Evolutionary conservation across 805 yeast species (phyloP).

Genomic region (Ogataea trehalophila): DNA sequence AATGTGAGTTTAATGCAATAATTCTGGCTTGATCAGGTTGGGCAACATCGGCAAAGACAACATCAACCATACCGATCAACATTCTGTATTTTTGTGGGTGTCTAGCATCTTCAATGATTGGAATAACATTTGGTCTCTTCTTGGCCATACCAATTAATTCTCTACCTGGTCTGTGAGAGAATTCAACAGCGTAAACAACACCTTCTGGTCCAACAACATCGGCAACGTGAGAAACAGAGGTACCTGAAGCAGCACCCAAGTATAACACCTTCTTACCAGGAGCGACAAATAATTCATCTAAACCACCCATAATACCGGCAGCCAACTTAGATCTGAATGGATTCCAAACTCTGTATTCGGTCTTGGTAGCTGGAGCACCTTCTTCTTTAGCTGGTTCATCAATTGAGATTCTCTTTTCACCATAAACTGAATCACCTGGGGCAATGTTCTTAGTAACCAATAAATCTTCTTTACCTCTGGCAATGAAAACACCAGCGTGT

Average conservation of each 20-base stretch:
- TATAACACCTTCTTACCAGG: constrained; percentile 98
- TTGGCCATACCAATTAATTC: constrained; percentile 99
- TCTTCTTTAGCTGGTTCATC: constrained; percentile 92
- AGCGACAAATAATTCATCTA: constrained; percentile 93
- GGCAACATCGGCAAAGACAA: constrained; percentile 98
- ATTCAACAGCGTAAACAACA: constrained; percentile 97
- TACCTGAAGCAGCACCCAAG: constrained; percentile 99
- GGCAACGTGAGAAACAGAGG: constrained; percentile 96
- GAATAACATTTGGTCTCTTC: constrained; percentile 99
- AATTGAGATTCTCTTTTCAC: constrained; percentile 92
- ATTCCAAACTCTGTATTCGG: constrained; percentile 99
- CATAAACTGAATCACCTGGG: constrained; percentile 98
- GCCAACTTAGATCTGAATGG: constrained; percentile 99
- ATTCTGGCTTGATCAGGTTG: constrained; percentile 99
- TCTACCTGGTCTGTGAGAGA: constrained; percentile 99
- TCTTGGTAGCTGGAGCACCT: constrained; percentile 85
- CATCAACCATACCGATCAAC: constrained; percentile 98
- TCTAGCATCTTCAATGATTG: constrained; percentile 99
- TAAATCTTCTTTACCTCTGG: constrained; percentile 99
- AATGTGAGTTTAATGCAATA: constrained; percentile 95
- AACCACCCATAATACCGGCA: constrained; percentile 99
- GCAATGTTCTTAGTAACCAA: constrained; percentile 94
- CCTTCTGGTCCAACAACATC: constrained; percentile 99
- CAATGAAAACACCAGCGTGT: constrained; percentile 98
- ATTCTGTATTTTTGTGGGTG: constrained; percentile 99